Evolutionary conservation across 148 eudicot species (phyloP).

Genomic region (Diospyros kaki): DNA sequence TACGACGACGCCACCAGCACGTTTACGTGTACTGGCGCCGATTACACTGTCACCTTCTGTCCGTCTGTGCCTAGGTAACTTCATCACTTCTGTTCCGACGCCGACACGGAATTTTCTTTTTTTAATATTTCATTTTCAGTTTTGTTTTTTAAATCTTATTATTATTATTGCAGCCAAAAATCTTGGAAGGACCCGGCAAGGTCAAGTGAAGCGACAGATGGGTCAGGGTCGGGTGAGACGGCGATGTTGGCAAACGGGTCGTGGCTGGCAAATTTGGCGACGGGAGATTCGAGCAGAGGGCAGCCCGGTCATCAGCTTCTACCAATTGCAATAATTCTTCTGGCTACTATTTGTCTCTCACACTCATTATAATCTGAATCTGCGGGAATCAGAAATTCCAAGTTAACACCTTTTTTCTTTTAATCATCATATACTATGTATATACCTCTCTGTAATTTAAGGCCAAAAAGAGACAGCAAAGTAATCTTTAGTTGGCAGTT

Average conservation of each 20-base stretch:
- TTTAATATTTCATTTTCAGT: not conserved
- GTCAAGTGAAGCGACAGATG: slow-evolving; percentile 11
- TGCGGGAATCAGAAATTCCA: not conserved
- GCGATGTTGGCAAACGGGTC: slow-evolving; percentile 46
- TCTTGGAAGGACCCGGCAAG: slow-evolving; percentile 27
- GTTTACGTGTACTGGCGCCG: slow-evolving; percentile 70
- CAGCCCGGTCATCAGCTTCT: slow-evolving; percentile 16
- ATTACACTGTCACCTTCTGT: slow-evolving; percentile 69
- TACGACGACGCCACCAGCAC: slow-evolving; percentile 83
- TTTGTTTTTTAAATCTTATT: not conserved
- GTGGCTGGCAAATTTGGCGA: slow-evolving; percentile 63
- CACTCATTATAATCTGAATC: not conserved
- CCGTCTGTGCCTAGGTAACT: slow-evolving; percentile 48
- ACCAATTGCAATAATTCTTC: slow-evolving; percentile 16
- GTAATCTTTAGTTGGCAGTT: no score
- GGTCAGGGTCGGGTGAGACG: slow-evolving; percentile 22
- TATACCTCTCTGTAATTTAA: not conserved
- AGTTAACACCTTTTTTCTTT: not conserved
- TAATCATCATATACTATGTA: no score
- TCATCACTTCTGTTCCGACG: not conserved
- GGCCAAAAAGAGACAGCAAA: no score
- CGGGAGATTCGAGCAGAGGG: slow-evolving; percentile 42
- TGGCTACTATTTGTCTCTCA: slow-evolving; percentile 8
- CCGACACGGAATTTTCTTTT: not conserved
- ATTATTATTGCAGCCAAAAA: slow-evolving; percentile 42